These are phyloP conservation scores for Gamsiella multidivaricata DNA, from an alignment of 192 early-diverging fungal genomes.

Conservation along the genomic window DNA sequence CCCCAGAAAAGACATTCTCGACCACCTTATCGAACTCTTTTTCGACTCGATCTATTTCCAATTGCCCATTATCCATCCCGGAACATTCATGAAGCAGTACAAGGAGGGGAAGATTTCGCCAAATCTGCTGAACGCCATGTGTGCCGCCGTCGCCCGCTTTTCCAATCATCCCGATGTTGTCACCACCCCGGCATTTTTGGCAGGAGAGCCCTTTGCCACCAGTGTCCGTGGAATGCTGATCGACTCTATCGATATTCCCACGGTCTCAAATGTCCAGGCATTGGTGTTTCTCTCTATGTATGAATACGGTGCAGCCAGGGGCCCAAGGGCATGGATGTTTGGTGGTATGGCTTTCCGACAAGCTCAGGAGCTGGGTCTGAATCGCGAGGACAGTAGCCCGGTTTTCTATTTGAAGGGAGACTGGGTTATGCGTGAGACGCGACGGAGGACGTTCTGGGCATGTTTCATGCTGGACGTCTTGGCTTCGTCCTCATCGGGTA, in stretches of 20 bases:
- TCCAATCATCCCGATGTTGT: slow-evolving; percentile 59
- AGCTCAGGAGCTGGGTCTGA: slow-evolving; percentile 64
- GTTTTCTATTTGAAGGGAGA: slow-evolving; percentile 47
- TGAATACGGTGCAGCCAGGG: slow-evolving; percentile 61
- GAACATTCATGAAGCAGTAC: slow-evolving; percentile 57
- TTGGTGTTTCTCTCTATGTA: slow-evolving; percentile 59
- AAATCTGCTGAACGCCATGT: slow-evolving; percentile 58
- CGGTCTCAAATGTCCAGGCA: slow-evolving; percentile 62
- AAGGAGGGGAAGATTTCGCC: slow-evolving; percentile 56
- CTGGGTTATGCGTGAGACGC: slow-evolving; percentile 61
- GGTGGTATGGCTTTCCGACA: slow-evolving; percentile 63
- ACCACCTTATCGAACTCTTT: slow-evolving; percentile 61
- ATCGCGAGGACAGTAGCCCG: slow-evolving; percentile 57
- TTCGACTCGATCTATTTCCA: slow-evolving; percentile 59
- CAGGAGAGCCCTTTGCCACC: slow-evolving; percentile 66
- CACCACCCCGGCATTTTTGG: slow-evolving; percentile 57
- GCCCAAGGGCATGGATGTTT: slow-evolving; percentile 71
- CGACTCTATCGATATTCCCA: slow-evolving; percentile 58
- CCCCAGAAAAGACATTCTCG: slow-evolving; percentile 57
- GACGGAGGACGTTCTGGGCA: slow-evolving; percentile 64
- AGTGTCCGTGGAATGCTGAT: slow-evolving; percentile 56
- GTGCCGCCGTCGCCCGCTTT: slow-evolving; percentile 62
- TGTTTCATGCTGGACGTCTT: slow-evolving; percentile 62
- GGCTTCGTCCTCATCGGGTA: slow-evolving; percentile 51
- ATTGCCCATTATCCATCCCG: slow-evolving; percentile 62